Evolutionary conservation across 352 stramenopile genomes (phyloP).

Genomic region (Globisporangium rhizosaccharum): DNA sequence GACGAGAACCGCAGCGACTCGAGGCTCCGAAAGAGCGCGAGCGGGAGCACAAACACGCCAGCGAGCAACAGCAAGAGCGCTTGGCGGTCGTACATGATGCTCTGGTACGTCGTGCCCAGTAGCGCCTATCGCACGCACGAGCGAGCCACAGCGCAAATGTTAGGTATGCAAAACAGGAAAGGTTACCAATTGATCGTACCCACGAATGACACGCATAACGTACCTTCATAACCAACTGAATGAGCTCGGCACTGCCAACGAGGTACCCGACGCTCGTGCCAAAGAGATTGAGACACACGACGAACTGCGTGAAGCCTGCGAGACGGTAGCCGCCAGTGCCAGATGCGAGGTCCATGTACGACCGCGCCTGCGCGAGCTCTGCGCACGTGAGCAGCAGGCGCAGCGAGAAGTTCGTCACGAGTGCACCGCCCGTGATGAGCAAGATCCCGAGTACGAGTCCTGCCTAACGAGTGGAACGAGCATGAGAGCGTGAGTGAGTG

Average conservation of each 20-base stretch:
- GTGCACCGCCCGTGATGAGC: conserved; percentile 58
- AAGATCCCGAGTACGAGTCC: conserved; percentile 67
- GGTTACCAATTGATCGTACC: not conserved
- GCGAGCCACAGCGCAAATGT: not conserved
- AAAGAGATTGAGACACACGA: conserved; percentile 87
- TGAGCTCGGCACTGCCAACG: conserved; percentile 72
- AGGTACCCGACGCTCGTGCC: conserved; percentile 83
- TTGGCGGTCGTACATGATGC: conserved; percentile 56
- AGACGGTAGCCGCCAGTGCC: conserved; percentile 59
- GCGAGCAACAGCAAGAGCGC: conserved; percentile 62
- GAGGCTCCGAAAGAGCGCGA: conserved; percentile 80
- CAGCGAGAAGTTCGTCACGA: conserved; percentile 81
- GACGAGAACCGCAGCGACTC: conserved; percentile 83
- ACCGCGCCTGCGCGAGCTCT: conserved; percentile 63
- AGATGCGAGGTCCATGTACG: conserved; percentile 80
- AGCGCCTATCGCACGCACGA: conserved; percentile 22
- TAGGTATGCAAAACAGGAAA: not conserved
- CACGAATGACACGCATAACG: not conserved
- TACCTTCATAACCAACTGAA: conserved; percentile 61
- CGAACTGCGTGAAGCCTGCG: conserved; percentile 64
- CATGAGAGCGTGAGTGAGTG: not conserved
- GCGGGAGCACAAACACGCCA: conserved; percentile 59
- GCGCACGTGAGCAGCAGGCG: conserved; percentile 74
- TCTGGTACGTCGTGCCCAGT: conserved; percentile 34
- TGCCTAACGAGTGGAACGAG: conserved; percentile 9